Evolutionary conservation across 2,329 filamentous ascomycete species (phyloP).

Genomic region (Talaromyces islandicus): DNA sequence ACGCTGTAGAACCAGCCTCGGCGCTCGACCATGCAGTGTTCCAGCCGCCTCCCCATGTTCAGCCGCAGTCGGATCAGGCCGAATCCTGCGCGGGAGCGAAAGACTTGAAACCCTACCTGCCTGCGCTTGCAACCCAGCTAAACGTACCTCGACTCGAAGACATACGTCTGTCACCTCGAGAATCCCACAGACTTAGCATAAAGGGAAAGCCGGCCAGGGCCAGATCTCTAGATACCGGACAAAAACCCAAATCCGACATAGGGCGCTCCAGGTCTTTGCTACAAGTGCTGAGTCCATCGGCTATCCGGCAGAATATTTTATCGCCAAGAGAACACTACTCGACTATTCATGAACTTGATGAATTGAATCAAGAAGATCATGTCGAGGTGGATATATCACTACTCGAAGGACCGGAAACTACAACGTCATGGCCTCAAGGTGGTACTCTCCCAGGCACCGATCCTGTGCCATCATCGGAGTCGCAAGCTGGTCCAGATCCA

Average conservation of each 20-base stretch:
- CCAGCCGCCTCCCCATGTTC: background rate
- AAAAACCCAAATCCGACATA: background rate
- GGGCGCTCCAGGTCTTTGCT: constrained; percentile 2
- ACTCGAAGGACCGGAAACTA: constrained; percentile 12
- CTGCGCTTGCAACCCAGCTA: background rate
- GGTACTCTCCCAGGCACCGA: background rate
- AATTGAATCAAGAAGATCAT: constrained; percentile 7
- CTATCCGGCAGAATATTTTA: constrained; percentile 1
- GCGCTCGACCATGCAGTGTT: constrained; percentile 4
- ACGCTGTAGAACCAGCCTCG: constrained; percentile 1
- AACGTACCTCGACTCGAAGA: constrained; percentile 4
- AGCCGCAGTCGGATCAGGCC: background rate
- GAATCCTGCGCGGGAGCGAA: background rate
- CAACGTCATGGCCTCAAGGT: background rate
- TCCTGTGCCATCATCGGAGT: background rate
- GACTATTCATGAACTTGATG: constrained; percentile 11
- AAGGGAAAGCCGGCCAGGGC: background rate
- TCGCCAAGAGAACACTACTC: constrained; percentile 4
- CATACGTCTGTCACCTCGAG: constrained; percentile 3
- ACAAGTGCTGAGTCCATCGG: constrained; percentile 4
- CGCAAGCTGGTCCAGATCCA: background rate
- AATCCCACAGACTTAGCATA: constrained; percentile 7
- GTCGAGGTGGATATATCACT: constrained; percentile 16
- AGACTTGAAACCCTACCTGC: background rate
- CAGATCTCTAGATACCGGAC: background rate